phyloP scores from a whole-genome alignment of 306 rosid genomes.

The Macrotyloma uniflorum region DNA sequence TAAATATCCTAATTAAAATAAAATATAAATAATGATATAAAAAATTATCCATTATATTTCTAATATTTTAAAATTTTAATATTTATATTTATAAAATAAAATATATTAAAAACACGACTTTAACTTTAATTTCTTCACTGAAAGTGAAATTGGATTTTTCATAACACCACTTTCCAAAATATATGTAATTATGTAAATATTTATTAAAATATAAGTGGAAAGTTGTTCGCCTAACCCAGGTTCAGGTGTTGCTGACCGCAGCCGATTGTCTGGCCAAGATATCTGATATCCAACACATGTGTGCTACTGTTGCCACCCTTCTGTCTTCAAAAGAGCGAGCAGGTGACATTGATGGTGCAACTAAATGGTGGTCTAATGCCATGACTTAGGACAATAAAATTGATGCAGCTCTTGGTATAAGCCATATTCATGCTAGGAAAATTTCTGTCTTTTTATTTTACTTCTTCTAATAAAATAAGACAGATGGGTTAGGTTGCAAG shows the following conservation, averaged over 20 bases:
- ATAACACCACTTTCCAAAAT: no score
- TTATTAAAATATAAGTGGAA: no score
- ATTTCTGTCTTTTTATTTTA: background rate
- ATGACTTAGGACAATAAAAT: conserved; percentile 88
- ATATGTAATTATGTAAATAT: no score
- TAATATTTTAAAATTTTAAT: no score
- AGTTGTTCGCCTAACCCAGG: conserved; percentile 71
- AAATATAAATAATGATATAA: no score
- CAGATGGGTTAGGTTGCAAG: background rate
- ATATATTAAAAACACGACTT: no score
- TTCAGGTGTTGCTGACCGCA: conserved; percentile 93
- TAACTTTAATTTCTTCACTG: no score
- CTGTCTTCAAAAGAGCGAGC: conserved; percentile 89
- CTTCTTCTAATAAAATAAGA: background rate
- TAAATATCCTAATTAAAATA: no score
- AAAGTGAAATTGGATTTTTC: no score
- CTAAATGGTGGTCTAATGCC: conserved; percentile 94
- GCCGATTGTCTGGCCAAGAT: conserved; percentile 84
- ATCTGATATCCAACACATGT: conserved; percentile 86
- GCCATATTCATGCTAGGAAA: background rate
- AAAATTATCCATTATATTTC: no score
- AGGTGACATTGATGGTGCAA: conserved; percentile 89
- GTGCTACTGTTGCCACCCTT: conserved; percentile 93
- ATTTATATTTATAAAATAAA: no score
- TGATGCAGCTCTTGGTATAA: no score